Base-by-base conservation (phyloP, 2,329 filamentous ascomycete genomes). In the Xylariaceae sp. region DNA sequence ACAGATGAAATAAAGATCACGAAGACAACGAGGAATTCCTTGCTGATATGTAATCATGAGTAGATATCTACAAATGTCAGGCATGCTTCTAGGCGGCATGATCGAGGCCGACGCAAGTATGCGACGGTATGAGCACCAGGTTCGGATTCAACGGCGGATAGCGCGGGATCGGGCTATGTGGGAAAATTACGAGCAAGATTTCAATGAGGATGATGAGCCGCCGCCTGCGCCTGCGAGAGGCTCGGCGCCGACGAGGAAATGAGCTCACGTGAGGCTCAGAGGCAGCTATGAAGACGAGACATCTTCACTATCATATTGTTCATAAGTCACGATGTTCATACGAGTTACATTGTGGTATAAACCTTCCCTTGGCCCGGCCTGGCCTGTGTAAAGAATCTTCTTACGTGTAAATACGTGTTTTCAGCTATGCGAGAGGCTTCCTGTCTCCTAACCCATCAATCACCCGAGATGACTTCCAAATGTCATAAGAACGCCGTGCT, bases 41-140 rank as follows among this genome's bases (percentile, higher is more conserved):
- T n/a, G n/a, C n/a, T n/a, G n/a, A n/a, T n/a, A n/a, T n/a, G n/a
- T n/a, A n/a, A n/a, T n/a, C n/a, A 29, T 6, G n/a, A 19, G 45
- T 58, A 91, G 87, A 22, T 92, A 88, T 61, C 71, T 91, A 14
- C 86, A 90, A 64, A 88, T 90, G 84, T 87, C 83, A n/a, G 83
- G 82, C 49, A 91, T 91, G 86, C 83, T 86, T n/a, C 60, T 88
- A 25, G 87, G 87, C 35, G 76, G 81, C 59, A 86, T 87, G 76
- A 75, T 91, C 43, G 85, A 89, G 69, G 87, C 86, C 3, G 87
- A 92, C 60, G 67, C 72, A 45, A 74, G 82, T 40, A 72, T 91
- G 56, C 75, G 83, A 42, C 69, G 76, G 48, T 88, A 86, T 57
- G 85, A 90, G 64, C 72, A 80, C 11, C 70, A 72, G 36, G 69